Evolutionary conservation across 1,284 basidiomycete species (phyloP).

Genomic region (Moniliophthora roreri): DNA sequence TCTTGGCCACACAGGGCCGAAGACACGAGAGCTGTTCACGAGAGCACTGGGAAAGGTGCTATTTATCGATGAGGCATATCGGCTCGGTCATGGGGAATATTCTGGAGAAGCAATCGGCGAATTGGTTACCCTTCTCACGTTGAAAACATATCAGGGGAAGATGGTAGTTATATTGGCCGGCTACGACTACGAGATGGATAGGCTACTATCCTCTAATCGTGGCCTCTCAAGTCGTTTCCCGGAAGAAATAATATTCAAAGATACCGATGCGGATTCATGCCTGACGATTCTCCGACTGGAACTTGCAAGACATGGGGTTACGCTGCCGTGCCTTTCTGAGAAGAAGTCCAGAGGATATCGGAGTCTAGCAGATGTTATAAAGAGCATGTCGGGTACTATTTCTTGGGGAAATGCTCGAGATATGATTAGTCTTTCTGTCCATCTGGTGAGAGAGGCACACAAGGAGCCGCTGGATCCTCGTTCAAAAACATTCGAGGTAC

Average conservation of each 20-base stretch:
- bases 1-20: conserved; percentile 68
- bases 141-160: conserved; percentile 53
- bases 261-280: conserved; percentile 51
- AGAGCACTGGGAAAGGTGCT: conserved; percentile 63
- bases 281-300: conserved; percentile 47
- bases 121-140: conserved; percentile 58
- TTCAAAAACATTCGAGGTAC: not conserved
- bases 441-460: conserved; percentile 1
- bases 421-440: conserved; percentile 1
- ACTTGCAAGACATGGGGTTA: conserved; percentile 41
- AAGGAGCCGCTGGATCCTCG: not conserved
- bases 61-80: conserved; percentile 68
- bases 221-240: conserved; percentile 70
- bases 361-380: conserved; percentile 36
- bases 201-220: conserved; percentile 52
- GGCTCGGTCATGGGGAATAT: conserved; percentile 56
- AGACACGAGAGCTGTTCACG: conserved; percentile 55
- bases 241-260: conserved; percentile 52
- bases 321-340: conserved; percentile 31
- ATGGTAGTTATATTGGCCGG: conserved; percentile 67
- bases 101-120: conserved; percentile 70
- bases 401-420: conserved; percentile 69
- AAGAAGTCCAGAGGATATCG: conserved; percentile 31
- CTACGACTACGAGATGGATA: conserved; percentile 66
- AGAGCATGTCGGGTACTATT: conserved; percentile 39